These are phyloP conservation scores for Coniochaeta prunicola DNA, from an alignment of 2,329 filamentous ascomycete genomes.

Conservation along the genomic window DNA sequence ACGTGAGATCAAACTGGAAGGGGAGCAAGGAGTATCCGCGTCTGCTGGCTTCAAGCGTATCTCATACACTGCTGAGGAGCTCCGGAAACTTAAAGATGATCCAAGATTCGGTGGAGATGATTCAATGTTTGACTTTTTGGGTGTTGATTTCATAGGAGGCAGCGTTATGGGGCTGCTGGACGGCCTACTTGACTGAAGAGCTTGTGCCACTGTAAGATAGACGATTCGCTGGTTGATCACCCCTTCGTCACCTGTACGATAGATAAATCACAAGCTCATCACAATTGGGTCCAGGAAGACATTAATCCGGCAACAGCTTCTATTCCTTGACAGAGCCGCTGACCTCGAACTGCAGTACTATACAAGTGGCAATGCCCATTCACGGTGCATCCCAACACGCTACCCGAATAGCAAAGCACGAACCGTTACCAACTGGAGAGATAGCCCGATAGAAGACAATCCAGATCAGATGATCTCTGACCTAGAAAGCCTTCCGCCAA, in stretches of 20 bases:
- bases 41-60: background rate
- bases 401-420: background rate
- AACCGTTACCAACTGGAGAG: background rate
- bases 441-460: slow-evolving; percentile 1
- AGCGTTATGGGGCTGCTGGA: background rate
- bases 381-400: background rate
- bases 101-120: background rate
- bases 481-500: slow-evolving; percentile 5
- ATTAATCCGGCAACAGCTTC: background rate
- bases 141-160: background rate
- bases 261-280: background rate
- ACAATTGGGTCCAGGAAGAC: background rate
- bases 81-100: background rate
- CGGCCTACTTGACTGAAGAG: background rate
- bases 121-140: background rate
- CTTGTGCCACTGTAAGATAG: background rate
- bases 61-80: background rate
- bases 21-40: slow-evolving; percentile 10
- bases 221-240: background rate
- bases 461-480: background rate
- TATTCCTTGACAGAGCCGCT: background rate
- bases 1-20: slow-evolving; percentile 25
- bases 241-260: background rate
- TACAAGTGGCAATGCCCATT: background rate
- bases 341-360: background rate